These are phyloP conservation scores for Colletotrichum musicola DNA, from an alignment of 2,329 filamentous ascomycete genomes.

Conservation along the genomic window DNA sequence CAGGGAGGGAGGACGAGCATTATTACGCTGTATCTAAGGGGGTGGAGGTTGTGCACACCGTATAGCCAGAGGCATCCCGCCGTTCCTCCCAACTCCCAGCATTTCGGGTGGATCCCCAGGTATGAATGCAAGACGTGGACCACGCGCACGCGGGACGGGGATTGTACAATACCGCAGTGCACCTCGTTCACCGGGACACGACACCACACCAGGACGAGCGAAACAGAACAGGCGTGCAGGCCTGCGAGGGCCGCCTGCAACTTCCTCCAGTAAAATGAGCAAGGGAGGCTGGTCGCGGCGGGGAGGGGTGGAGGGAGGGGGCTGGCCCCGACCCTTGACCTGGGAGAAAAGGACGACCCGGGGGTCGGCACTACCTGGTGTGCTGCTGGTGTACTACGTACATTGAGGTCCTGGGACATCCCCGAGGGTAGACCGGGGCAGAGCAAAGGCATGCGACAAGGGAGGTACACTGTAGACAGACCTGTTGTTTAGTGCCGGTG, in stretches of 20 bases:
- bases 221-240: conserved; percentile 13
- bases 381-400: too few relatives aligned
- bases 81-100: too few relatives aligned
- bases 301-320: conserved; percentile 23
- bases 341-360: conserved; percentile 21
- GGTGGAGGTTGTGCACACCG: too few relatives aligned
- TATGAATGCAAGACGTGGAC: conserved; percentile 13
- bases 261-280: conserved; percentile 30
- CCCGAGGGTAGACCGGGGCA: too few relatives aligned
- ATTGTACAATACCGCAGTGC: conserved; percentile 18
- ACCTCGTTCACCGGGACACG: conserved; percentile 36
- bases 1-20: too few relatives aligned
- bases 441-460: too few relatives aligned
- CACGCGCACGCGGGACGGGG: conserved; percentile 7
- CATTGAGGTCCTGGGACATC: too few relatives aligned
- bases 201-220: conserved; percentile 28
- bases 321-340: conserved; percentile 22
- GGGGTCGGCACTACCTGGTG: neutral
- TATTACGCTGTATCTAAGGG: too few relatives aligned
- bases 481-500: too few relatives aligned
- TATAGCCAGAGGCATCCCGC: too few relatives aligned
- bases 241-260: neutral
- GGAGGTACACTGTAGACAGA: too few relatives aligned
- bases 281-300: conserved; percentile 30
- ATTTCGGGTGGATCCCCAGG: too few relatives aligned